A percentile compares a stretch with the other conserved stretches of the same genome.
Conservation (phyloP, 164 flowering plant genomes). For the Euptelea pleiosperma region DNA sequence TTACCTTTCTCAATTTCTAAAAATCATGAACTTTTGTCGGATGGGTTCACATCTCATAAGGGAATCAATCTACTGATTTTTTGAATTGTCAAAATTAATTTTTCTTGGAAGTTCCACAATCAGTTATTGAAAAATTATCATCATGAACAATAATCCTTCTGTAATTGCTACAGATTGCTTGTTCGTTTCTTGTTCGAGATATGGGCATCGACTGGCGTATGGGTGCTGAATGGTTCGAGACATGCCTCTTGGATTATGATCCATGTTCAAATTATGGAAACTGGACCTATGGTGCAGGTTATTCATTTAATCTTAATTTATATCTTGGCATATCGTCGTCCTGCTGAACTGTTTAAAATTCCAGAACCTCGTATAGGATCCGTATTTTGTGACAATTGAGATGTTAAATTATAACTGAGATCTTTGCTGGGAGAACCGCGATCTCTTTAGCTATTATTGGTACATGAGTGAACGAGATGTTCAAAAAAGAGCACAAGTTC, state of each 20-base stretch:
- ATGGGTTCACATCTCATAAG: not conserved
- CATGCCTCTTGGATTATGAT: conserved; percentile 91
- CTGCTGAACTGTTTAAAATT: too few species aligned
- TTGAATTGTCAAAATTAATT: not conserved
- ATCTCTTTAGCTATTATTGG: too few species aligned
- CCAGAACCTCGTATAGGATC: too few species aligned
- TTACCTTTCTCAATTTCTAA: too few species aligned
- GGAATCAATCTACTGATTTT: not conserved
- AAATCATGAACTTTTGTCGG: too few species aligned
- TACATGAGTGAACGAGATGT: too few species aligned
- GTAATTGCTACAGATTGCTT: conserved; percentile 59
- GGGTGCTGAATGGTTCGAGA: conserved; percentile 99
- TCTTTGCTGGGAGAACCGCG: too few species aligned
- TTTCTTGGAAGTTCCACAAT: not conserved
- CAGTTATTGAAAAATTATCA: not conserved
- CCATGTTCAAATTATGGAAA: conserved; percentile 98
- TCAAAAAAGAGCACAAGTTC: too few species aligned
- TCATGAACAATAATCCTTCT: not conserved
- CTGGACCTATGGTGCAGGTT: conserved; percentile 99
- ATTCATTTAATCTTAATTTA: not conserved
- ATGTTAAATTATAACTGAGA: too few species aligned
- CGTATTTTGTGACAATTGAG: too few species aligned
- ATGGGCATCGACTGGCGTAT: conserved; percentile 98
- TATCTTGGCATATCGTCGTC: too few species aligned
- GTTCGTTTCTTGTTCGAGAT: conserved; percentile 96